Conservation (phyloP, 345 rosid genomes). For the Arabis alpina region DNA sequence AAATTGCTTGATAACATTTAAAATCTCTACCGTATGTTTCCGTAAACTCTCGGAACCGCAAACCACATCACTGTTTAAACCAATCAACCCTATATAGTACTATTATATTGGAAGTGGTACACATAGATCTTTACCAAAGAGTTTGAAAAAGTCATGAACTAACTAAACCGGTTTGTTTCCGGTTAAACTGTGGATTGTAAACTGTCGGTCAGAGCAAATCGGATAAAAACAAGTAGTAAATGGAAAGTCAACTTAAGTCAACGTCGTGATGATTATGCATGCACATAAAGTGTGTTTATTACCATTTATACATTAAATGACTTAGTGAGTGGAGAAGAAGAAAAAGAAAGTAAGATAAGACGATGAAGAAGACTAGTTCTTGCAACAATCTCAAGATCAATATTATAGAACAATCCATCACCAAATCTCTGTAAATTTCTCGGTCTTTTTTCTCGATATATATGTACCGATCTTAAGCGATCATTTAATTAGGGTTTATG, state of each 20-base stretch:
- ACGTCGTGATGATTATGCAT: constrained; percentile 14
- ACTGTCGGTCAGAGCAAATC: neutral
- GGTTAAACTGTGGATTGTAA: constrained; percentile 8
- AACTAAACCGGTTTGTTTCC: neutral
- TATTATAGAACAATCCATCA: constrained; percentile 46
- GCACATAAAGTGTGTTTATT: too few relatives aligned
- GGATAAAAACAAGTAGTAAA: constrained; percentile 12
- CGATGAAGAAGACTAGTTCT: constrained; percentile 67
- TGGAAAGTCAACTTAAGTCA: constrained; percentile 25
- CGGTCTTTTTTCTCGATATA: constrained; percentile 4
- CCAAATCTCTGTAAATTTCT: constrained; percentile 75
- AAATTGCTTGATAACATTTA: too few relatives aligned
- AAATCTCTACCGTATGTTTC: too few relatives aligned
- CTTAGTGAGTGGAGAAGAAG: neutral
- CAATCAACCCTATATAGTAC: too few relatives aligned
- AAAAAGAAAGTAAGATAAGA: neutral
- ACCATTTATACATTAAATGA: neutral
- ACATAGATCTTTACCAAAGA: too few relatives aligned
- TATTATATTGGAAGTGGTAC: too few relatives aligned
- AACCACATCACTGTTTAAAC: too few relatives aligned
- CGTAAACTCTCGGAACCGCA: too few relatives aligned
- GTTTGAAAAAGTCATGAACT: neutral
- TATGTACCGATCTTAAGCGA: too few relatives aligned
- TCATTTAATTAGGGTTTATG: neutral
- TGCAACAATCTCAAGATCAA: constrained; percentile 56